Percentiles rank a stretch among this genome's conserved stretches.
Evolutionary conservation across 495 filamentous ascomycete genomes (phyloP).

Genomic region (Penicillium fimorum): DNA sequence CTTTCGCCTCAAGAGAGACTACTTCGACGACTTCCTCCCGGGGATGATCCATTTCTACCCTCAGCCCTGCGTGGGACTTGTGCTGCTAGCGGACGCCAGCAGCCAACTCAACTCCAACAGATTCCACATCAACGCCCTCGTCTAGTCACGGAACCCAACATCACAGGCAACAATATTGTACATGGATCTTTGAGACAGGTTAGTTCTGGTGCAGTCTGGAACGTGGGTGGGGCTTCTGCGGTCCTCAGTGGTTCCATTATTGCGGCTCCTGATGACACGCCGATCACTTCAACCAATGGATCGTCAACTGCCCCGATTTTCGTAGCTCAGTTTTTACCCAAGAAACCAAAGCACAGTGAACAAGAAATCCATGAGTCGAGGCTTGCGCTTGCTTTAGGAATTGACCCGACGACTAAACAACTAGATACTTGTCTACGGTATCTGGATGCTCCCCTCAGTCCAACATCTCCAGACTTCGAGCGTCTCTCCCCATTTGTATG

Average conservation of each 20-base stretch:
- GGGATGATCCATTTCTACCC: conserved; percentile 66
- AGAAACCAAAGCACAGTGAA: conserved; percentile 55
- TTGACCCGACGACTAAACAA: conserved; percentile 65
- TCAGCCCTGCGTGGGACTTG: conserved; percentile 13
- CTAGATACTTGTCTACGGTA: conserved; percentile 42
- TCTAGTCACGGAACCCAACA: conserved; percentile 30
- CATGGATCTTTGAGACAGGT: conserved; percentile 37
- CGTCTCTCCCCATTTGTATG: conserved; percentile 42
- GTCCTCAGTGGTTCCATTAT: conserved; percentile 40
- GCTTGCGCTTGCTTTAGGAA: conserved; percentile 77
- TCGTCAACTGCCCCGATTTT: conserved; percentile 76
- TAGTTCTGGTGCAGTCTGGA: conserved; percentile 76
- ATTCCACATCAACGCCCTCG: conserved; percentile 36
- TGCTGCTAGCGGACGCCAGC: conserved; percentile 24
- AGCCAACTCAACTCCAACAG: conserved; percentile 18
- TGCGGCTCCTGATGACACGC: conserved; percentile 59
- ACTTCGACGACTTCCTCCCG: conserved; percentile 53
- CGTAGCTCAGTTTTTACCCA: conserved; percentile 63
- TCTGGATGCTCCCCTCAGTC: conserved; percentile 23
- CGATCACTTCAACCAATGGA: conserved; percentile 62
- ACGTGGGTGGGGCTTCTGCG: conserved; percentile 66
- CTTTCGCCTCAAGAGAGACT: conserved; percentile 62
- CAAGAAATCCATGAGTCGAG: conserved; percentile 69
- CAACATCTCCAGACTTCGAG: conserved; percentile 35
- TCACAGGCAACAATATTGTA: conserved; percentile 10